Evolutionary conservation across 768 basidiomycete genomes (phyloP).

Genomic region (Tylopilus plumbeoviolaceoides): DNA sequence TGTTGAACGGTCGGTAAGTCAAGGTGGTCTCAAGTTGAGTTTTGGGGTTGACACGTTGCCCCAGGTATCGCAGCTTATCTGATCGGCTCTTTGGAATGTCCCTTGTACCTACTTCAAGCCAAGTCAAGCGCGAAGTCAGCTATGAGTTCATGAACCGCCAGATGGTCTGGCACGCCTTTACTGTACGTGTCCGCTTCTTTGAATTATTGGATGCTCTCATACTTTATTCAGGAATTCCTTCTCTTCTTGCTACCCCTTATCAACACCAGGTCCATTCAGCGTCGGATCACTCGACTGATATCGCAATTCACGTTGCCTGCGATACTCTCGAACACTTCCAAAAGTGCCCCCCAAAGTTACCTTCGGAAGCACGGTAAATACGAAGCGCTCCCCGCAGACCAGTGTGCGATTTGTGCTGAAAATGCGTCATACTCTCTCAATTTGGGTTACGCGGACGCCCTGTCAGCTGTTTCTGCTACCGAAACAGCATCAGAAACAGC

Average conservation of each 20-base stretch:
- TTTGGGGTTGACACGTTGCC: conserved; percentile 1
- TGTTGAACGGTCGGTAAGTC: conserved; percentile 81
- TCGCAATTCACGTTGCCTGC: conserved; percentile 22
- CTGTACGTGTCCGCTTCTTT: conserved; percentile 48
- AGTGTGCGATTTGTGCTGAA: conserved; percentile 90
- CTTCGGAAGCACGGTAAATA: conserved; percentile 52
- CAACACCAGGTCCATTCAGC: conserved; percentile 60
- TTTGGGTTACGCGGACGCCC: conserved; percentile 48
- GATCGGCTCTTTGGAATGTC: conserved; percentile 75
- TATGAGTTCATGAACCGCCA: conserved; percentile 99
- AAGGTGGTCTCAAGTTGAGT: neutral
- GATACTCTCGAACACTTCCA: conserved; percentile 31
- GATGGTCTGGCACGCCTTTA: conserved; percentile 99
- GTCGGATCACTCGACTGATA: conserved; percentile 42
- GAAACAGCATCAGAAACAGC: conserved; percentile 13
- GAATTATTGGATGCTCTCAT: neutral
- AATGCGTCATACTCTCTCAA: conserved; percentile 62
- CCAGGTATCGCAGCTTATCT: conserved; percentile 79
- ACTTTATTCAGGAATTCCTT: conserved; percentile 78
- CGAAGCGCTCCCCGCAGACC: conserved; percentile 61
- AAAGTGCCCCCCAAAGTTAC: conserved; percentile 10
- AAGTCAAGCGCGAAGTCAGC: conserved; percentile 79
- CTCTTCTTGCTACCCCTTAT: conserved; percentile 88
- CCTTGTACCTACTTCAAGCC: conserved; percentile 65
- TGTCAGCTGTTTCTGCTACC: conserved; percentile 30